Evolutionary conservation across 2,329 filamentous ascomycete species (phyloP).

Genomic region (Ophiostoma angusticollis): DNA sequence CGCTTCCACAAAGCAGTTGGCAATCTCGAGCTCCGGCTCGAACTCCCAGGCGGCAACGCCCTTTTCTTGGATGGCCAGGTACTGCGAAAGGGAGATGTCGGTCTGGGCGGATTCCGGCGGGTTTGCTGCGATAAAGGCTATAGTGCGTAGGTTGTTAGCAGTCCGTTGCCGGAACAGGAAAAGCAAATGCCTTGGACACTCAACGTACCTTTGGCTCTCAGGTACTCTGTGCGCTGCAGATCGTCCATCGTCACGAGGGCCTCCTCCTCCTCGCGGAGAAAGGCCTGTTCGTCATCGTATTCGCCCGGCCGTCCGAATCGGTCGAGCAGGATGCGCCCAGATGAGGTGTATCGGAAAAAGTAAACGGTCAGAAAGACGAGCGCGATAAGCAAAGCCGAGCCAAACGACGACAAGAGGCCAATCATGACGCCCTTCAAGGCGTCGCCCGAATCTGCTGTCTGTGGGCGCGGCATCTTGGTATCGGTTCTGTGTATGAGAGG

Average conservation of each 20-base stretch:
- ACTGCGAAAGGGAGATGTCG: conserved; percentile 94
- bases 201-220: conserved; percentile 77
- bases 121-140: conserved; percentile 91
- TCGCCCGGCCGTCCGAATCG: conserved; percentile 86
- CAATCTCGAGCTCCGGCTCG: conserved; percentile 95
- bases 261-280: conserved; percentile 85
- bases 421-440: conserved; percentile 70
- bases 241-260: conserved; percentile 95
- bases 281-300: conserved; percentile 95
- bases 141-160: conserved; percentile 1
- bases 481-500: too few species aligned
- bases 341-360: conserved; percentile 82
- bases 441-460: conserved; percentile 11
- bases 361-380: conserved; percentile 72
- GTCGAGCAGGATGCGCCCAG: conserved; percentile 84
- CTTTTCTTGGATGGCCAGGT: conserved; percentile 96
- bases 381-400: conserved; percentile 74
- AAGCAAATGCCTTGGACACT: too few species aligned
- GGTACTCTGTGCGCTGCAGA: conserved; percentile 74
- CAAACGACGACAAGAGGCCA: conserved; percentile 86
- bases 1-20: conserved; percentile 95
- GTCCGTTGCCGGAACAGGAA: not conserved
- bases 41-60: conserved; percentile 99
- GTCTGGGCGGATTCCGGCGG: conserved; percentile 91
- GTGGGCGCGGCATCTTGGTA: conserved; percentile 3